phyloP scores from a whole-genome alignment of 176 grass and related monocot species.

The Puya raimondii region DNA sequence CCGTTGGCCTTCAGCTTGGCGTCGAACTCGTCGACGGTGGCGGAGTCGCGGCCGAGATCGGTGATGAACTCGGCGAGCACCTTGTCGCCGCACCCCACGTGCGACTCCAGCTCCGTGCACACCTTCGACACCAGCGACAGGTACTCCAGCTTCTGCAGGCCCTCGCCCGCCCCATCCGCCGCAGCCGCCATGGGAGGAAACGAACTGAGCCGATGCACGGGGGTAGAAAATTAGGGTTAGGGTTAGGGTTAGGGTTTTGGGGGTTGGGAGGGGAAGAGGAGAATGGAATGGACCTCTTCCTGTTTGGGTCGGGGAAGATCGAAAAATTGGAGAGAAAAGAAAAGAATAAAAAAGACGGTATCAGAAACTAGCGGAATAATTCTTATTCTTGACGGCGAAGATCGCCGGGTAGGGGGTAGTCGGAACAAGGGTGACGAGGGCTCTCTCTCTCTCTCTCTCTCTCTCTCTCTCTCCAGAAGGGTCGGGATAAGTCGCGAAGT shows the following conservation, averaged over 20 bases:
- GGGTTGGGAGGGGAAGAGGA: not conserved
- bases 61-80: slow-evolving; percentile 82
- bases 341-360: too few relatives aligned
- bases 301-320: too few relatives aligned
- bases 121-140: slow-evolving; percentile 67
- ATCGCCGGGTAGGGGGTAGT: too few relatives aligned
- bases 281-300: not conserved
- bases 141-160: slow-evolving; percentile 62
- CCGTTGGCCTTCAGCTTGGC: slow-evolving; percentile 53
- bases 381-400: too few relatives aligned
- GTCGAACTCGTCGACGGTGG: slow-evolving; percentile 48
- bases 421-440: too few relatives aligned
- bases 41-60: slow-evolving; percentile 46
- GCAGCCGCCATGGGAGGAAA: slow-evolving; percentile 11
- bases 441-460: too few relatives aligned
- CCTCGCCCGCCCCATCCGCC: slow-evolving; percentile 26
- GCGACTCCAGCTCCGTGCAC: slow-evolving; percentile 61
- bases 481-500: too few relatives aligned
- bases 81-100: slow-evolving; percentile 66
- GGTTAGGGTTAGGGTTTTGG: not conserved
- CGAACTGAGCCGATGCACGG: not conserved
- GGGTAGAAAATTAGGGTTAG: slow-evolving; percentile 5
- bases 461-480: too few relatives aligned
- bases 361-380: too few relatives aligned
- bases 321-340: too few relatives aligned